These are phyloP conservation scores for Dysphania ambrosioides DNA, from an alignment of 148 eudicot genomes.

Conservation along the genomic window DNA sequence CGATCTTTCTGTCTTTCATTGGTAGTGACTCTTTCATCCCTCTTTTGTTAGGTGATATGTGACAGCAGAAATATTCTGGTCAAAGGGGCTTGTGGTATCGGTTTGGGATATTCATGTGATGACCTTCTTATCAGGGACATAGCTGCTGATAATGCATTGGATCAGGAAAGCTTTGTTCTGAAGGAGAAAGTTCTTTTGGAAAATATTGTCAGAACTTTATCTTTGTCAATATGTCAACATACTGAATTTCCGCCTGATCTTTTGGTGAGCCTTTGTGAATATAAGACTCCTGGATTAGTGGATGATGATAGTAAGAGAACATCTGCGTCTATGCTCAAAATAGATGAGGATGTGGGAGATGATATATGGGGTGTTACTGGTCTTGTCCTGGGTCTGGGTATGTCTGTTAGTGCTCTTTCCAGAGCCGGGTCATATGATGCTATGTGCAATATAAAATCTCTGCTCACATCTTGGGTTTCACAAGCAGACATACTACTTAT, in stretches of 20 bases:
- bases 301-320: constrained; percentile 24
- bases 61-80: constrained; percentile 67
- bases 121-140: constrained; percentile 60
- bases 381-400: constrained; percentile 77
- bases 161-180: constrained; percentile 35
- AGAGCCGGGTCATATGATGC: constrained; percentile 70
- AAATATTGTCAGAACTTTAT: constrained; percentile 52
- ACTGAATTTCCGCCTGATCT: constrained; percentile 38
- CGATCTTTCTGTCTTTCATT: background rate
- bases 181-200: constrained; percentile 61
- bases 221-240: constrained; percentile 48
- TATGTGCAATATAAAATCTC: constrained; percentile 52
- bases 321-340: constrained; percentile 29
- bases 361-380: constrained; percentile 95
- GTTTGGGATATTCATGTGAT: constrained; percentile 82
- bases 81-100: constrained; percentile 94
- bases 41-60: constrained; percentile 59
- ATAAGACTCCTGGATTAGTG: constrained; percentile 38
- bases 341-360: constrained; percentile 47
- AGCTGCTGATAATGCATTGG: constrained; percentile 35
- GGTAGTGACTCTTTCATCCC: constrained; percentile 15
- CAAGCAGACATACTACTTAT: constrained; percentile 29
- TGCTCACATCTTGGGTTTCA: constrained; percentile 58
- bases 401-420: constrained; percentile 62
- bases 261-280: constrained; percentile 43